A percentile compares a stretch with the other conserved stretches of the same genome.
These are phyloP conservation scores for Lophiostoma macrostomum DNA, from an alignment of 495 filamentous ascomycete species.

Conservation along the genomic window DNA sequence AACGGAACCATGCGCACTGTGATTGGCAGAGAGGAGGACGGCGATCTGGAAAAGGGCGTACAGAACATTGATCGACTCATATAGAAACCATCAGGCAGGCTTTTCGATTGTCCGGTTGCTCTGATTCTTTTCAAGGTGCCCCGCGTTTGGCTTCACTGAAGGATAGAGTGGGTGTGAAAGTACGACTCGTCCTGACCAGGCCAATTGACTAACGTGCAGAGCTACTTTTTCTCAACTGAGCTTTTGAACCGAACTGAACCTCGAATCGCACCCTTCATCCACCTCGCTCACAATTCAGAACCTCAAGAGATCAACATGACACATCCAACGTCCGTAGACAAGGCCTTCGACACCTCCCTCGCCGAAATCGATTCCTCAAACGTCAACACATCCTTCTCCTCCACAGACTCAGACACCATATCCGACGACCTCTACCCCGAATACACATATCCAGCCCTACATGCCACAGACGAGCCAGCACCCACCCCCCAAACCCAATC, in stretches of 20 bases:
- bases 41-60: no score
- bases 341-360: constrained; percentile 37
- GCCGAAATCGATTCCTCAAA: constrained; percentile 16
- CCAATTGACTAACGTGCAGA: no score
- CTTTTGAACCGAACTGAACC: not conserved
- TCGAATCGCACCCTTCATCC: not conserved
- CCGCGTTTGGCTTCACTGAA: no score
- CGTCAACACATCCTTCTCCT: constrained; percentile 24
- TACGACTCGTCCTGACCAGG: no score
- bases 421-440: constrained; percentile 1
- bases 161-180: no score
- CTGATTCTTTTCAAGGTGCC: no score
- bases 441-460: not conserved
- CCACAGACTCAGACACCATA: constrained; percentile 28
- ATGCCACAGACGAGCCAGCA: no score
- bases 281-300: not conserved
- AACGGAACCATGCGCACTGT: no score
- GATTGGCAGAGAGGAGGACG: no score
- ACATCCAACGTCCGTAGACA: constrained; percentile 29
- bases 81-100: no score
- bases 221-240: not conserved
- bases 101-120: no score
- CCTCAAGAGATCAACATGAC: constrained; percentile 26
- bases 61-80: no score
- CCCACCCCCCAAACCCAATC: not conserved